These are phyloP conservation scores for Eimeria zaria DNA, from an alignment of 169 alveolate species.

Conservation along the genomic window DNA sequence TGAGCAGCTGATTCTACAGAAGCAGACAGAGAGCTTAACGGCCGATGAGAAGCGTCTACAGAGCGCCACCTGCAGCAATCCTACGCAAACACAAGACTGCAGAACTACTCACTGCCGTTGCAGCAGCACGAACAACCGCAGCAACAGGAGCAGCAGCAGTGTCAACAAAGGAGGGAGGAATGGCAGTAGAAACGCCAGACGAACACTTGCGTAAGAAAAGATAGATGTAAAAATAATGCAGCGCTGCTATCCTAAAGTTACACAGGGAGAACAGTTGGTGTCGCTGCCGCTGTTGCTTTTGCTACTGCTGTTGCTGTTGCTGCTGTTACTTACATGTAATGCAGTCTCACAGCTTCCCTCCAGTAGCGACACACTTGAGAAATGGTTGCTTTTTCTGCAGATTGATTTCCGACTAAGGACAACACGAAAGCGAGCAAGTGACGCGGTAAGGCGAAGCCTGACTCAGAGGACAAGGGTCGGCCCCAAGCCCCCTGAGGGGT, in stretches of 20 bases:
- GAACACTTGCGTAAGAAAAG: not conserved
- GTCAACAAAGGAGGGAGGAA: not conserved
- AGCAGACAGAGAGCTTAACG: not conserved
- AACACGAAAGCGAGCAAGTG: conserved; percentile 13
- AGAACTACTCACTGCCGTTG: not conserved
- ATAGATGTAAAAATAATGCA: not conserved
- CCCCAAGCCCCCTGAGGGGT: not conserved
- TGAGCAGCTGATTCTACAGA: not conserved
- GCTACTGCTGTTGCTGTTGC: conserved; percentile 13
- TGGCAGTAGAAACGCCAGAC: not conserved
- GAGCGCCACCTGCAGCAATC: conserved; percentile 27
- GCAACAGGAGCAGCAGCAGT: not conserved
- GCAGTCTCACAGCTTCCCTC: not conserved
- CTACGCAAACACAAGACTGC: not conserved
- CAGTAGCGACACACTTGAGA: not conserved
- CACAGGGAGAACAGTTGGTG: not conserved
- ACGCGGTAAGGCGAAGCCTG: not conserved
- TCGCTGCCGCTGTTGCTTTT: conserved; percentile 4
- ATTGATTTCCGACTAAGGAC: conserved; percentile 8
- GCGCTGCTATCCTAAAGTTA: not conserved
- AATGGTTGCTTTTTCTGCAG: conserved; percentile 14
- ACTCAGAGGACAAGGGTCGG: not conserved
- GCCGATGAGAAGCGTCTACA: conserved; percentile 28
- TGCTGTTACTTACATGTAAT: conserved; percentile 31
- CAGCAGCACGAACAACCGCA: conserved; percentile 11